These are phyloP conservation scores for Juncus inflexus DNA, from an alignment of 176 grass and related monocot species.

Conservation along the genomic window DNA sequence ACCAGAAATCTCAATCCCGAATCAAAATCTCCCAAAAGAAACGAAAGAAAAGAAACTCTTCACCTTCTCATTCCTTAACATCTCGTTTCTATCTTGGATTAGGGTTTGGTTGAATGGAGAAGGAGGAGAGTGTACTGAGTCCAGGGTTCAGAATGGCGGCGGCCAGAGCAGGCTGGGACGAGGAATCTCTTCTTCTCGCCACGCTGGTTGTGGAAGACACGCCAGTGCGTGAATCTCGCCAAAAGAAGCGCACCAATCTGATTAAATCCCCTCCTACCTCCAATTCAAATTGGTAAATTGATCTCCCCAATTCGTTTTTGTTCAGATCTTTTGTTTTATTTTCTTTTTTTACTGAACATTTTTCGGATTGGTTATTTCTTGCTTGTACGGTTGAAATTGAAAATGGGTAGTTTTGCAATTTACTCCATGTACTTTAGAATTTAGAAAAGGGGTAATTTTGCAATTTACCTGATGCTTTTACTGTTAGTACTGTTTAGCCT, in stretches of 20 bases:
- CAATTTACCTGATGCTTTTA: too few relatives aligned
- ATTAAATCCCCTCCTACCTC: conserved; percentile 42
- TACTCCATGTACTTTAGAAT: not conserved
- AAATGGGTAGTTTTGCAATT: too few relatives aligned
- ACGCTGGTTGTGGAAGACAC: conserved; percentile 89
- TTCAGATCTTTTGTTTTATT: too few relatives aligned
- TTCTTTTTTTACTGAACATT: too few relatives aligned
- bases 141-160: conserved; percentile 81
- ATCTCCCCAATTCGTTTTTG: not conserved
- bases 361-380: too few relatives aligned
- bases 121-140: conserved; percentile 57
- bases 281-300: conserved; percentile 37
- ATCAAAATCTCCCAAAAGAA: not conserved
- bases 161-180: conserved; percentile 81
- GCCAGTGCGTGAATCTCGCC: conserved; percentile 77
- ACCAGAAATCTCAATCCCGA: conserved; percentile 9
- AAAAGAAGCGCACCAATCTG: conserved; percentile 47
- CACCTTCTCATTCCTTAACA: not conserved
- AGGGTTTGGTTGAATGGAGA: not conserved
- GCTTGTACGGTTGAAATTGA: too few relatives aligned
- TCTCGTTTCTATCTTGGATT: not conserved
- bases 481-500: too few relatives aligned
- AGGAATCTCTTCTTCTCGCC: conserved; percentile 75
- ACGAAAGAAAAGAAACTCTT: conserved; percentile 21
- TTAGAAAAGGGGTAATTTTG: not conserved